phyloP scores from a whole-genome alignment of 1,139 yeast genomes.

The Geotrichum macrosporum region DNA sequence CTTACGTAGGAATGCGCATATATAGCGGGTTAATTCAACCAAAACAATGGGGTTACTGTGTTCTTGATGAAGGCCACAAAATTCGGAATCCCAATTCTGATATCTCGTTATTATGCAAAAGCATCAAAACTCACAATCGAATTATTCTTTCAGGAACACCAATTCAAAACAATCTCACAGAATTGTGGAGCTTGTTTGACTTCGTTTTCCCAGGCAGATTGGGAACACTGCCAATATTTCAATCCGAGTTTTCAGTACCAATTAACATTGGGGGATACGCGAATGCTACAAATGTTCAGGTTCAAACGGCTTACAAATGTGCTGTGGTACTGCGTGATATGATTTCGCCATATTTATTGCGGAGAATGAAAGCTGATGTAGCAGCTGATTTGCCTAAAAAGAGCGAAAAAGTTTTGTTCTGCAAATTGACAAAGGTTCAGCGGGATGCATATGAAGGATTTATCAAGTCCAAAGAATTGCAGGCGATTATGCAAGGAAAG shows the following conservation, averaged over 20 bases:
- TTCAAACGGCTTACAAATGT: conserved; percentile 93
- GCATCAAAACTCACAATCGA: conserved; percentile 72
- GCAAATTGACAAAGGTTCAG: conserved; percentile 75
- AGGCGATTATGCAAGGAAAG: conserved; percentile 68
- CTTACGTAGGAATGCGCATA: conserved; percentile 83
- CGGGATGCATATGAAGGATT: conserved; percentile 69
- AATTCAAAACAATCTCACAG: conserved; percentile 85
- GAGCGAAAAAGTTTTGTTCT: conserved; percentile 88
- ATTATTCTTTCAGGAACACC: conserved; percentile 93
- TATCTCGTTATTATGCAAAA: conserved; percentile 80
- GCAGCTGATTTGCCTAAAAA: conserved; percentile 94
- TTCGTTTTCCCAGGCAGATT: conserved; percentile 90
- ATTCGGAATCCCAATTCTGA: conserved; percentile 92
- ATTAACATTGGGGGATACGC: conserved; percentile 98
- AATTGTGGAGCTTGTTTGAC: conserved; percentile 91
- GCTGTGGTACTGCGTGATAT: conserved; percentile 86
- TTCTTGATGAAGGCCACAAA: conserved; percentile 94
- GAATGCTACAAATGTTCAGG: conserved; percentile 92
- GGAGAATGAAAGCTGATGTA: conserved; percentile 91
- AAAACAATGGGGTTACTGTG: conserved; percentile 81
- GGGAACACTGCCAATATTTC: conserved; percentile 93
- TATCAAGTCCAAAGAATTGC: conserved; percentile 68
- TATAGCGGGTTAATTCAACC: conserved; percentile 69
- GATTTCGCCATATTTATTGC: conserved; percentile 79
- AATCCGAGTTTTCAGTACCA: conserved; percentile 85